phyloP scores from a whole-genome alignment of 345 rosid species.

The Brassica carinata region DNA sequence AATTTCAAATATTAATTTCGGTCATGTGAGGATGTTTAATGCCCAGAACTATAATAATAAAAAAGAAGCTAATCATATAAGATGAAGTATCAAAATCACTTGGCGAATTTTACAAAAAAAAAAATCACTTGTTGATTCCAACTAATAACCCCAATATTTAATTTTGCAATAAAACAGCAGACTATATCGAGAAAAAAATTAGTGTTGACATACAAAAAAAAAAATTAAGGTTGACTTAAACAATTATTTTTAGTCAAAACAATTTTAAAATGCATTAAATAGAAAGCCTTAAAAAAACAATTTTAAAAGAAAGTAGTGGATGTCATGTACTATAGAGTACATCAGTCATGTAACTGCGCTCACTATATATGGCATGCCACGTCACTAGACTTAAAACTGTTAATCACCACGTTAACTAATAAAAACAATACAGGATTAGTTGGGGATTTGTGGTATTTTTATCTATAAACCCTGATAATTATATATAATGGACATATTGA shows the following conservation, averaged over 20 bases:
- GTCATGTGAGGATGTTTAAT: not conserved
- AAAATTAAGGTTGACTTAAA: conserved; percentile 22
- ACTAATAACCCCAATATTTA: not conserved
- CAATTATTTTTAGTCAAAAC: not conserved
- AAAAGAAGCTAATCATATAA: not conserved
- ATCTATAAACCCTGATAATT: not conserved
- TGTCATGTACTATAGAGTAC: not conserved
- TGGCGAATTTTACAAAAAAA: no score
- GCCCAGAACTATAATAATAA: not conserved
- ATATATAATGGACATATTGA: not conserved
- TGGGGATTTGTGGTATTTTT: not conserved
- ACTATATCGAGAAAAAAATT: not conserved
- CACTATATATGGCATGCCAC: not conserved
- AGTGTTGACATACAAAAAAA: not conserved
- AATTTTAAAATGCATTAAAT: not conserved
- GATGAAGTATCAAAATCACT: not conserved
- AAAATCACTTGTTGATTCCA: not conserved
- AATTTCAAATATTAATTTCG: not conserved
- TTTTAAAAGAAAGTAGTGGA: conserved; percentile 22
- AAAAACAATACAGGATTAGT: not conserved
- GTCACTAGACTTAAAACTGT: not conserved
- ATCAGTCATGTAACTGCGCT: not conserved
- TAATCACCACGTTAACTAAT: conserved; percentile 2
- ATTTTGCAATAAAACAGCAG: not conserved
- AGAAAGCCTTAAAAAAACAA: no score